phyloP scores from a whole-genome alignment of 352 stramenopile species.

The Phytopythium aichiense region DNA sequence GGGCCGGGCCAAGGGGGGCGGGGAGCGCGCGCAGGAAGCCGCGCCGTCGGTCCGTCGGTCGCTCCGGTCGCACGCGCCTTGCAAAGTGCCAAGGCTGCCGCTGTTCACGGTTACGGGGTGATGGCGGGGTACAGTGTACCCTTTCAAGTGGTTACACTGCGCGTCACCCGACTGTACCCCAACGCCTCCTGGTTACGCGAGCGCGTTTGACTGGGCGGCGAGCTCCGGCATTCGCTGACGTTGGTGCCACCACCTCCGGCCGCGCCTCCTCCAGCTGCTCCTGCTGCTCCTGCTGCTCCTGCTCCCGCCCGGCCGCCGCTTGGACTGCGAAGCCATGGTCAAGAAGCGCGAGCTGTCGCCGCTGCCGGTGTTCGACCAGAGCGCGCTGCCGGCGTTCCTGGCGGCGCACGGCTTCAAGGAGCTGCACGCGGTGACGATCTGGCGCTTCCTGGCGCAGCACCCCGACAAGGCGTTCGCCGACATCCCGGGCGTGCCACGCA shows the following conservation, averaged over 20 bases:
- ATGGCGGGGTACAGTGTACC: too few relatives aligned
- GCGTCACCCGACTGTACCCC: too few relatives aligned
- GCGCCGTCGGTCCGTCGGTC: conserved; percentile 3
- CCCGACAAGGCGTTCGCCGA: conserved; percentile 50
- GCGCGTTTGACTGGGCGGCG: too few relatives aligned
- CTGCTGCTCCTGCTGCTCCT: not conserved
- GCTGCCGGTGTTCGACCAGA: conserved; percentile 72
- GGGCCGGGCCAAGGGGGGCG: not conserved
- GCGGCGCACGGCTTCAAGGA: conserved; percentile 64
- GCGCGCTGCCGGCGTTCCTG: conserved; percentile 60
- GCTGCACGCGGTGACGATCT: conserved; percentile 72
- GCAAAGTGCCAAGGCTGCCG: not conserved
- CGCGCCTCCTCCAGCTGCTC: not conserved
- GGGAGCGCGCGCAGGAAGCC: not conserved
- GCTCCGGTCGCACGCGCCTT: not conserved
- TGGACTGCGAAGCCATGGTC: conserved; percentile 37
- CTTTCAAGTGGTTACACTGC: too few relatives aligned
- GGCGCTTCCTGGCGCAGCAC: conserved; percentile 64
- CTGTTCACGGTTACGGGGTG: too few relatives aligned
- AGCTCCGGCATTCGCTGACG: too few relatives aligned
- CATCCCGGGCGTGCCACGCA: conserved; percentile 56
- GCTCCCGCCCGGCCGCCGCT: not conserved
- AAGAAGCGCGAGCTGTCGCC: conserved; percentile 81
- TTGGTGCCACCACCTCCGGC: too few relatives aligned
- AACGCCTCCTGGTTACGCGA: too few relatives aligned